A percentile compares a stretch with the other conserved stretches of the same genome.
phyloP scores from a whole-genome alignment of 202 grass and related monocot species.

The Dendrocalamus latiflorus region DNA sequence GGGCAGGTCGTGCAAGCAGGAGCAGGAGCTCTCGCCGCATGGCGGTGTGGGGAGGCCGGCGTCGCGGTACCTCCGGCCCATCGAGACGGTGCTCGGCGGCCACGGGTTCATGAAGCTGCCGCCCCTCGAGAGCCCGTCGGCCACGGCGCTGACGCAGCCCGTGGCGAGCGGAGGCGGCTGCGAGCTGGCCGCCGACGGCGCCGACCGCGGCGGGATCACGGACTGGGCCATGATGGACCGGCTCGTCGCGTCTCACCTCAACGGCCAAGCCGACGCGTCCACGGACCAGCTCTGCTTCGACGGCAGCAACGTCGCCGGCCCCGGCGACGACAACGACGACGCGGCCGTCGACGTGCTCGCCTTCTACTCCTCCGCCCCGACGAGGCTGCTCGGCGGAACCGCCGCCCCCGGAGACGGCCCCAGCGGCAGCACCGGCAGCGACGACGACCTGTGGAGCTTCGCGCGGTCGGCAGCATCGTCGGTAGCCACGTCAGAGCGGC shows the following conservation, averaged over 20 bases:
- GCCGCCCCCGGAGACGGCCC: background rate
- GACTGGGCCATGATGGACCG: slow-evolving; percentile 87
- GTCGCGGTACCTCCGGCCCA: slow-evolving; percentile 53
- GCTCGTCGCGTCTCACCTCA: slow-evolving; percentile 85
- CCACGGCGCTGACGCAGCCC: background rate
- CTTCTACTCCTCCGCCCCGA: slow-evolving; percentile 41
- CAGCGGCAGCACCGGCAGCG: background rate
- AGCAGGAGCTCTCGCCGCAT: slow-evolving; percentile 23
- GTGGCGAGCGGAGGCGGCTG: background rate
- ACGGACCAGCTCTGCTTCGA: slow-evolving; percentile 64
- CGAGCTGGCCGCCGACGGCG: background rate
- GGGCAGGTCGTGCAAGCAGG: slow-evolving; percentile 84
- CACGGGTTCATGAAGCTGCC: slow-evolving; percentile 88
- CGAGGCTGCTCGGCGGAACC: slow-evolving; percentile 18
- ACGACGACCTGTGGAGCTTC: slow-evolving; percentile 91
- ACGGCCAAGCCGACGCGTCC: slow-evolving; percentile 51
- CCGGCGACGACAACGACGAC: background rate
- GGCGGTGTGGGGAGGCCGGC: background rate
- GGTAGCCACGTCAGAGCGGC: slow-evolving; percentile 23
- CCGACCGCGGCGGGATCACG: slow-evolving; percentile 20
- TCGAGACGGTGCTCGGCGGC: slow-evolving; percentile 48
- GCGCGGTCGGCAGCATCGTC: slow-evolving; percentile 39
- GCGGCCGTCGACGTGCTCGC: slow-evolving; percentile 14
- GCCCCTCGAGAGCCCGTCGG: slow-evolving; percentile 60
- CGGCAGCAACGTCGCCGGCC: background rate